phyloP scores from a whole-genome alignment of 345 rosid species.

The Populus nigra region DNA sequence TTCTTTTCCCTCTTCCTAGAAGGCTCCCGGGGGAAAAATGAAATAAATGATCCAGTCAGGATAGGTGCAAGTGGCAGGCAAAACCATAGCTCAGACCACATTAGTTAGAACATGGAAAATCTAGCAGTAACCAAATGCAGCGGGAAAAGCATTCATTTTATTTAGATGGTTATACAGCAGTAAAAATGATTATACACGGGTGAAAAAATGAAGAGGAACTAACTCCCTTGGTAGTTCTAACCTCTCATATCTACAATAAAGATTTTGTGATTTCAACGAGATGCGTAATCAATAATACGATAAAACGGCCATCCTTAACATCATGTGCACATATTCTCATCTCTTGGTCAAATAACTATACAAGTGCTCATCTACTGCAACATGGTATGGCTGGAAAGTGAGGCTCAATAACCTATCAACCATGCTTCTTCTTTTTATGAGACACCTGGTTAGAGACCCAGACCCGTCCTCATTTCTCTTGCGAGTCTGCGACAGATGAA shows the following conservation, averaged over 20 bases:
- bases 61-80: neutral
- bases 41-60: neutral
- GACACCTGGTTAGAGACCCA: neutral
- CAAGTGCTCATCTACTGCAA: neutral
- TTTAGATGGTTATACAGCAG: constrained; percentile 18
- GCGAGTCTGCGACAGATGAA: constrained; percentile 31
- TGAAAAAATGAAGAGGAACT: neutral
- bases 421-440: neutral
- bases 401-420: neutral
- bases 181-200: constrained; percentile 11
- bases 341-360: neutral
- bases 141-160: constrained; percentile 4
- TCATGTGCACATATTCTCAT: neutral
- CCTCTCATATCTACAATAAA: constrained; percentile 33
- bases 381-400: neutral
- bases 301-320: neutral
- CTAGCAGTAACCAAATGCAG: neutral
- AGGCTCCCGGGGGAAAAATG: too few relatives aligned
- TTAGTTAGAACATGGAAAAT: neutral
- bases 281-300: neutral
- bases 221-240: neutral
- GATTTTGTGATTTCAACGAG: neutral
- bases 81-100: neutral
- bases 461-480: constrained; percentile 22
- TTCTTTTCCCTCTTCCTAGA: too few relatives aligned